phyloP scores from a whole-genome alignment of 176 grass and related monocot species.

The Eremochloa ophiuroides region DNA sequence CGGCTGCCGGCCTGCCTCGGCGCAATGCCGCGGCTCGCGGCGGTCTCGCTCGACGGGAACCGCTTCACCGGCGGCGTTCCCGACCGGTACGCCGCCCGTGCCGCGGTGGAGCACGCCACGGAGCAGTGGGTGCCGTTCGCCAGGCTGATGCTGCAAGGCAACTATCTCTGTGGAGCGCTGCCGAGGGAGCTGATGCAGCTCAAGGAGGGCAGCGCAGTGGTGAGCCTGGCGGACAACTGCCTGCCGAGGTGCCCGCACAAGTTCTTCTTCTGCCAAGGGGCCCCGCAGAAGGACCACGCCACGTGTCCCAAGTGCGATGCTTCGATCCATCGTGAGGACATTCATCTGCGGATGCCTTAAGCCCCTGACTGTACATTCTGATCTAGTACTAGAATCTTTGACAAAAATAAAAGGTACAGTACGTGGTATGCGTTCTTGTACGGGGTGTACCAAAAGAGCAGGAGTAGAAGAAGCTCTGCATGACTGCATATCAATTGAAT shows the following conservation, averaged over 20 bases:
- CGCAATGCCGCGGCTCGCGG: slow-evolving; percentile 34
- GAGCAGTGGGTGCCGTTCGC: slow-evolving; percentile 35
- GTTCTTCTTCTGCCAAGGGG: slow-evolving; percentile 50
- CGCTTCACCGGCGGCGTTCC: slow-evolving; percentile 47
- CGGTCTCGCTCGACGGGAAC: slow-evolving; percentile 49
- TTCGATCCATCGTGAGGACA: background rate
- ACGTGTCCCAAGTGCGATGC: slow-evolving; percentile 40
- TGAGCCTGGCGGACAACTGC: slow-evolving; percentile 60
- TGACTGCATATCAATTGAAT: too few species aligned
- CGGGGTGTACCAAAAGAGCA: too few species aligned
- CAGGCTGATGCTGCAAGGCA: slow-evolving; percentile 44
- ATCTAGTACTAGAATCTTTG: background rate
- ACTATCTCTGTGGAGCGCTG: slow-evolving; percentile 40
- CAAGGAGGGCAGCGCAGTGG: slow-evolving; percentile 28
- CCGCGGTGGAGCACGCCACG: background rate
- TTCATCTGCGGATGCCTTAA: background rate
- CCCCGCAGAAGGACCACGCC: slow-evolving; percentile 36
- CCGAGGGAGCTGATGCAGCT: slow-evolving; percentile 32
- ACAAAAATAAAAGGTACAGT: background rate
- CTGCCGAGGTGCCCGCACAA: slow-evolving; percentile 33
- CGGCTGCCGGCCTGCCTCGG: slow-evolving; percentile 31
- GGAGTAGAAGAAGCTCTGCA: too few species aligned
- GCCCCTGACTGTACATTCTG: slow-evolving; percentile 2
- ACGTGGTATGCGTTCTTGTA: background rate
- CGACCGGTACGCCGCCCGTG: slow-evolving; percentile 39